Conservation (phyloP, 2,329 filamentous ascomycete genomes). For the Colletotrichum sp. region DNA sequence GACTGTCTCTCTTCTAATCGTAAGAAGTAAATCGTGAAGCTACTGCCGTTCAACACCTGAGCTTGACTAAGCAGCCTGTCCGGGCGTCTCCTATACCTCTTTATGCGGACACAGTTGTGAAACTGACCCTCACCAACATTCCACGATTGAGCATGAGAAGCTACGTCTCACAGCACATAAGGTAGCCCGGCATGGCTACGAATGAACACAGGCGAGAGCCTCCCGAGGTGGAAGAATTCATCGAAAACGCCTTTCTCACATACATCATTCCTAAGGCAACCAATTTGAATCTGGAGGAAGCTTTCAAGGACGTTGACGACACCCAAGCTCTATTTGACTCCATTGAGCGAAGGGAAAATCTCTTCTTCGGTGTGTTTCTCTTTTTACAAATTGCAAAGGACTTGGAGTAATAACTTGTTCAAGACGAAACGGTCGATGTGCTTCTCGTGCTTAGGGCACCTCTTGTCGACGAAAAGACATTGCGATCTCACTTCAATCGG, state of each 20-base stretch:
- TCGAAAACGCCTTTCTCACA: constrained; percentile 63
- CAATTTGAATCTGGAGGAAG: constrained; percentile 57
- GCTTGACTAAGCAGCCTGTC: background rate
- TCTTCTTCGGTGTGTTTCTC: constrained; percentile 67
- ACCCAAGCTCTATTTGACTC: constrained; percentile 57
- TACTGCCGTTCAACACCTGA: background rate
- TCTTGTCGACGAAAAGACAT: constrained; percentile 57
- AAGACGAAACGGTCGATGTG: constrained; percentile 76
- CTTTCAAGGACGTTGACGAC: constrained; percentile 47
- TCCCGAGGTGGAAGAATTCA: constrained; percentile 47
- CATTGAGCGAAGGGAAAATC: constrained; percentile 64
- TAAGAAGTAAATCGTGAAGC: background rate
- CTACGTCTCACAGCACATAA: background rate
- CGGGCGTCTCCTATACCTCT: background rate
- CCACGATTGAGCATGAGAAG: constrained; percentile 1
- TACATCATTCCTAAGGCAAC: constrained; percentile 66
- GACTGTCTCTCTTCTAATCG: background rate
- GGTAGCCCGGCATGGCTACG: constrained; percentile 25
- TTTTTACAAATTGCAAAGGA: background rate
- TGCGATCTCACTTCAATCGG: constrained; percentile 65
- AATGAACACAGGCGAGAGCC: background rate
- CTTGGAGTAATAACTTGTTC: constrained; percentile 22
- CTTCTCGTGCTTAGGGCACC: constrained; percentile 72
- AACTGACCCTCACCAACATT: background rate
- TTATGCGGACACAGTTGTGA: background rate